Conservation (phyloP, 2,329 filamentous ascomycete genomes). For the Penicillium sp. region DNA sequence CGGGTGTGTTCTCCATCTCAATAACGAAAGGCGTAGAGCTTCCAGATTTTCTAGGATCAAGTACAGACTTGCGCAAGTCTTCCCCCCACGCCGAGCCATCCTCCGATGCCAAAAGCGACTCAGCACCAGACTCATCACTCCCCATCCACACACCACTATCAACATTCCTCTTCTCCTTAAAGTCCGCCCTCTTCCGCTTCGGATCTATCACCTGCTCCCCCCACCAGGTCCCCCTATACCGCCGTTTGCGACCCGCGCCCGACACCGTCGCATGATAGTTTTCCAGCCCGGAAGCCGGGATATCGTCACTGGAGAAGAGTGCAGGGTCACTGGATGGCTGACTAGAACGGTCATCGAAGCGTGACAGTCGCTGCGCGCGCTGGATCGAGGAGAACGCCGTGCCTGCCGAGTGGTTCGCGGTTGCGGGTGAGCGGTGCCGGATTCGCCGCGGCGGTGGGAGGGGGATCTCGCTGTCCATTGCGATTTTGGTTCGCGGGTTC, state of each 20-base stretch:
- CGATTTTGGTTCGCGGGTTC: neutral
- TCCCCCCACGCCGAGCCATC: conserved; percentile 39
- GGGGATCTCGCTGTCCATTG: conserved; percentile 41
- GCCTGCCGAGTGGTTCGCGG: conserved; percentile 13
- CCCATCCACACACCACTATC: conserved; percentile 51
- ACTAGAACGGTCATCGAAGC: conserved; percentile 38
- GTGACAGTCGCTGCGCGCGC: conserved; percentile 28
- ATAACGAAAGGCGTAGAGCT: neutral
- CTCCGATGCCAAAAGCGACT: conserved; percentile 34
- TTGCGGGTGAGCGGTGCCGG: conserved; percentile 34
- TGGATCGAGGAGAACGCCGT: conserved; percentile 20
- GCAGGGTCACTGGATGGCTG: conserved; percentile 46
- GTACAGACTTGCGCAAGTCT: conserved; percentile 34
- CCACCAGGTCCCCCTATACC: conserved; percentile 48
- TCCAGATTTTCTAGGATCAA: conserved; percentile 13
- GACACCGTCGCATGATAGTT: conserved; percentile 38
- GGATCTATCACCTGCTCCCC: conserved; percentile 38
- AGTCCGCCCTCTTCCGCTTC: conserved; percentile 42
- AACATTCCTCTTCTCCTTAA: conserved; percentile 44
- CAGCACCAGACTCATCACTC: conserved; percentile 43
- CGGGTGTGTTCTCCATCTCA: conserved; percentile 1
- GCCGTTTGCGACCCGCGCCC: conserved; percentile 35
- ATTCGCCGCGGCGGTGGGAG: conserved; percentile 39
- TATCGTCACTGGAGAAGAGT: conserved; percentile 49
- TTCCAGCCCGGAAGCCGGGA: conserved; percentile 45